Conservation (phyloP, 345 rosid species). For the Aquilaria malaccensis region DNA sequence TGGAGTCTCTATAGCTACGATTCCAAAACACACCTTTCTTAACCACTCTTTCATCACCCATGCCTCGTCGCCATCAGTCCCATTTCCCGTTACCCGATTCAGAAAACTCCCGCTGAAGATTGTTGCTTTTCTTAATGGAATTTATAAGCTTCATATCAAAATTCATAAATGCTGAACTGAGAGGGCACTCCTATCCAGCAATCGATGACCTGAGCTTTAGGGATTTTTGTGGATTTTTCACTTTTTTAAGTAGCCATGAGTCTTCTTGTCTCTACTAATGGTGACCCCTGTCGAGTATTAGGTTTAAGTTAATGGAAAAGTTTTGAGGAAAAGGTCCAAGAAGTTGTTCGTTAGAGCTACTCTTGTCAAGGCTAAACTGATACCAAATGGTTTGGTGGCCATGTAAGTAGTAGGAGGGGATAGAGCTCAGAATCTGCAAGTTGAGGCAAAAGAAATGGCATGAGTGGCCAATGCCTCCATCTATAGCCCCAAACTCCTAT, state of each 20-base stretch:
- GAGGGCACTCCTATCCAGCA: too few relatives aligned
- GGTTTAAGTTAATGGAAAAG: background rate
- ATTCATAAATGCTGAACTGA: too few relatives aligned
- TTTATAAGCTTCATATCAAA: too few relatives aligned
- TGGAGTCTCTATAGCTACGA: too few relatives aligned
- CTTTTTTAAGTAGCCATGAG: background rate
- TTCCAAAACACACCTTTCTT: too few relatives aligned
- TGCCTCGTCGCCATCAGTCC: too few relatives aligned
- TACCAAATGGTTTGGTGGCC: constrained; percentile 19
- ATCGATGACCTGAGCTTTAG: too few relatives aligned
- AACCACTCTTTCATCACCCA: too few relatives aligned
- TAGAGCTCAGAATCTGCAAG: constrained; percentile 70
- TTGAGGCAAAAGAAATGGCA: constrained; percentile 72
- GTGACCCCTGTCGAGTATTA: background rate
- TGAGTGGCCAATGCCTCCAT: constrained; percentile 78
- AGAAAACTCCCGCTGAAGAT: too few relatives aligned
- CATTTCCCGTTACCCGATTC: too few relatives aligned
- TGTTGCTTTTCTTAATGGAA: too few relatives aligned
- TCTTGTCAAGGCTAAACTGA: constrained; percentile 29
- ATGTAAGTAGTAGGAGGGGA: constrained; percentile 23
- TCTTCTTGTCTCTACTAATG: constrained; percentile 6
- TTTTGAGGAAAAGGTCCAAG: background rate
- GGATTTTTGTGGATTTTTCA: too few relatives aligned
- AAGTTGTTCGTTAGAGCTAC: constrained; percentile 27
- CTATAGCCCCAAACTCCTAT: constrained; percentile 69